Conservation (phyloP, 2,329 filamentous ascomycete species). For the Fusarium denticulatum region DNA sequence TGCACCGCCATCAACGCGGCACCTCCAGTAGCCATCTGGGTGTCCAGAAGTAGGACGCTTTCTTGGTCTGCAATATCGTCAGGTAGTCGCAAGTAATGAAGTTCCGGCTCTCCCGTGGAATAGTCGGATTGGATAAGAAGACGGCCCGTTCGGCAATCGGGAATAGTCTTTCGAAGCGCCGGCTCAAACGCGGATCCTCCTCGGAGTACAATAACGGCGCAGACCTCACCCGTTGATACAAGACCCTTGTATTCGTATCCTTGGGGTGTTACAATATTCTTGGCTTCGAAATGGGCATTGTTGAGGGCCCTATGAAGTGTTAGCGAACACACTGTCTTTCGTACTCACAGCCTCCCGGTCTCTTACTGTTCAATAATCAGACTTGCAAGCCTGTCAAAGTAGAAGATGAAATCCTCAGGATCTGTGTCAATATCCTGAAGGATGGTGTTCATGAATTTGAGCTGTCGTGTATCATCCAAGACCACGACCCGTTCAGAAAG, state of each 20-base stretch:
- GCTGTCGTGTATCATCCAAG: constrained; percentile 80
- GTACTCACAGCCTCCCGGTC: background rate
- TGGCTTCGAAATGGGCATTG: constrained; percentile 74
- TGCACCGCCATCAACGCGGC: constrained; percentile 91
- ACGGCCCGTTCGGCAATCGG: constrained; percentile 89
- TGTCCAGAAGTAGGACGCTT: constrained; percentile 86
- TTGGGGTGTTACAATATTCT: constrained; percentile 75
- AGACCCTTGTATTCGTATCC: constrained; percentile 77
- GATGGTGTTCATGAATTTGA: constrained; percentile 89
- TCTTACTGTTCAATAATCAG: constrained; percentile 81
- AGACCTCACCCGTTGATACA: constrained; percentile 75
- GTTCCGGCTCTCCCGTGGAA: constrained; percentile 86
- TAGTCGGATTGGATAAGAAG: constrained; percentile 90
- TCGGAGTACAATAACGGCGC: constrained; percentile 87
- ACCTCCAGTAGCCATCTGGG: constrained; percentile 94
- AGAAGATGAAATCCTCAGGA: constrained; percentile 95
- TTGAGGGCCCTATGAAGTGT: constrained; percentile 71
- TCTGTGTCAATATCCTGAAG: constrained; percentile 82
- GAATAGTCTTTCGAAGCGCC: constrained; percentile 87
- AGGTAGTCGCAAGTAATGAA: constrained; percentile 88
- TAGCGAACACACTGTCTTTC: background rate
- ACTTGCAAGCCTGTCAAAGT: constrained; percentile 90
- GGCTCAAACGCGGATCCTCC: constrained; percentile 90
- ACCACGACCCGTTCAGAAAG: constrained; percentile 80
- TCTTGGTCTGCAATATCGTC: constrained; percentile 77